phyloP scores from a whole-genome alignment of 179 eudicot genomes.

The Patellifolia procumbens region DNA sequence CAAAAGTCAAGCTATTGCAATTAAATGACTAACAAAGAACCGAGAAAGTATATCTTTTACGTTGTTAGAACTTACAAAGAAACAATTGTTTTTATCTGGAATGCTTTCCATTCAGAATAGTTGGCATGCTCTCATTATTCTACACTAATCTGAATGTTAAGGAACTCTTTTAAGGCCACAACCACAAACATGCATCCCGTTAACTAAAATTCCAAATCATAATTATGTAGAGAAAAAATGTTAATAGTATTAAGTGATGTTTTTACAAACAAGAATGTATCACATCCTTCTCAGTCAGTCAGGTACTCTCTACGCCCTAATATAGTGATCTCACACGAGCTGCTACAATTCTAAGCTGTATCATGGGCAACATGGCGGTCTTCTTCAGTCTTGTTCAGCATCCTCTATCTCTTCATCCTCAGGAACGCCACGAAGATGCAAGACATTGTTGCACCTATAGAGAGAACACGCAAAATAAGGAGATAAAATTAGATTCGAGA shows the following conservation, averaged over 20 bases:
- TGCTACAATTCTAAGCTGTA: not conserved
- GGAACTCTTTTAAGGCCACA: not conserved
- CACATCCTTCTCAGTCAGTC: not conserved
- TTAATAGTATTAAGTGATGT: not conserved
- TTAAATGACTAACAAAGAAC: too few relatives aligned
- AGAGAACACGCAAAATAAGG: not conserved
- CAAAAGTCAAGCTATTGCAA: too few relatives aligned
- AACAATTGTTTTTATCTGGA: too few relatives aligned
- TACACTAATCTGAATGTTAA: not conserved
- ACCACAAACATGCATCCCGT: not conserved
- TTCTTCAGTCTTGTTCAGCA: constrained; percentile 46
- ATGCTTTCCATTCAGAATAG: not conserved
- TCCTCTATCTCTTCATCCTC: constrained; percentile 91
- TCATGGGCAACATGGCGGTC: not conserved
- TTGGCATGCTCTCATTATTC: not conserved
- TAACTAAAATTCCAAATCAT: not conserved
- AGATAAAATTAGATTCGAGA: not conserved
- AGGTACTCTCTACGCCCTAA: not conserved
- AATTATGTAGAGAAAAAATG: not conserved
- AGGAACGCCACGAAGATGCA: constrained; percentile 86
- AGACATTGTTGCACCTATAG: constrained; percentile 79
- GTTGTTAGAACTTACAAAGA: too few relatives aligned
- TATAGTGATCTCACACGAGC: not conserved
- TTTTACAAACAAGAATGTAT: not conserved
- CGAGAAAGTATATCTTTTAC: too few relatives aligned